A percentile compares a stretch with the other conserved stretches of the same genome.
These are phyloP conservation scores for Teunomyces tritomae DNA, from an alignment of 805 yeast genomes.

Conservation along the genomic window DNA sequence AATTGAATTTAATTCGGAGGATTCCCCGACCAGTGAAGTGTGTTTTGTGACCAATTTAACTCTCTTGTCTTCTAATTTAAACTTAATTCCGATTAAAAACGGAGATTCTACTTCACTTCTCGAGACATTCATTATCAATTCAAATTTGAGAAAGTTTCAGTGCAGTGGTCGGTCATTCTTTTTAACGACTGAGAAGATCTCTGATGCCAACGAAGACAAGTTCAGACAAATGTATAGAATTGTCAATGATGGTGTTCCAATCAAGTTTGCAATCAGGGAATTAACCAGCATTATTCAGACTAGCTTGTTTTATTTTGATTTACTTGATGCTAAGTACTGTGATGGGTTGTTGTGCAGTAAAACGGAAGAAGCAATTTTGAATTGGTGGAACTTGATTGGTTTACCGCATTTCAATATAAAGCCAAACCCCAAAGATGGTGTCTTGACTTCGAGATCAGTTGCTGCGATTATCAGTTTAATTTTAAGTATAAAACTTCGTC, in stretches of 20 bases:
- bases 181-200: constrained; percentile 58
- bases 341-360: constrained; percentile 83
- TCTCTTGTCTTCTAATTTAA: constrained; percentile 70
- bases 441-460: constrained; percentile 64
- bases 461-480: constrained; percentile 80
- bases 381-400: constrained; percentile 86
- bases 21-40: constrained; percentile 15
- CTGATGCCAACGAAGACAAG: constrained; percentile 78
- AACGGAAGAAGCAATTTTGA: constrained; percentile 66
- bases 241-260: constrained; percentile 46
- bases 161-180: constrained; percentile 87
- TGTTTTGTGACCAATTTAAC: constrained; percentile 83
- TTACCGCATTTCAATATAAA: constrained; percentile 41
- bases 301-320: constrained; percentile 71
- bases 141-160: constrained; percentile 69
- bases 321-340: constrained; percentile 64
- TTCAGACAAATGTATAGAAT: constrained; percentile 73
- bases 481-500: constrained; percentile 64
- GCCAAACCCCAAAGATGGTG: constrained; percentile 50
- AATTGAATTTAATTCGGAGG: constrained; percentile 1
- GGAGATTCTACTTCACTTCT: constrained; percentile 55
- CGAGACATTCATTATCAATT: constrained; percentile 65
- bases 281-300: constrained; percentile 73
- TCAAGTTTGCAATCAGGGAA: constrained; percentile 68
- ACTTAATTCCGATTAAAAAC: constrained; percentile 64